phyloP scores from a whole-genome alignment of 1,284 basidiomycete genomes.

The Cutaneotrichosporon sp. region DNA sequence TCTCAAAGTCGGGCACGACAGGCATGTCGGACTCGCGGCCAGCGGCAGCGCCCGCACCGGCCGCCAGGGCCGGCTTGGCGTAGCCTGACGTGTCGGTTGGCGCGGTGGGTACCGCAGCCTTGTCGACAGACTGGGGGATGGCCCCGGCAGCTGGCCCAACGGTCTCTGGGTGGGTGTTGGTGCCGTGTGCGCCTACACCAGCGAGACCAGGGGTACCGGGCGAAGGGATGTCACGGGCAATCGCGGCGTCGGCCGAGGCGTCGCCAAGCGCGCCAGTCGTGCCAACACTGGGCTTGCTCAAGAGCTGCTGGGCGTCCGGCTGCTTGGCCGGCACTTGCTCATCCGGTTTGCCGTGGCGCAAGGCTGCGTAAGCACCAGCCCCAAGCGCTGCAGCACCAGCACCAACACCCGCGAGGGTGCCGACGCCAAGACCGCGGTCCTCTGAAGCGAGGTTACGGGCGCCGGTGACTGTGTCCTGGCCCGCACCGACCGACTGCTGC shows the following conservation, averaged over 20 bases:
- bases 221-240: not conserved
- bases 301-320: not conserved
- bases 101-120: not conserved
- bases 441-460: not conserved
- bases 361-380: not conserved
- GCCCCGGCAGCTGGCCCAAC: too few relatives aligned
- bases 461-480: not conserved
- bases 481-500: too few relatives aligned
- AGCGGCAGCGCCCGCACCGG: conserved; percentile 1
- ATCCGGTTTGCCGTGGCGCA: not conserved
- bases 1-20: not conserved
- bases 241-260: not conserved
- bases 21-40: not conserved
- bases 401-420: not conserved
- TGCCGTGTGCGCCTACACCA: not conserved
- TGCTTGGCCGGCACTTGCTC: not conserved
- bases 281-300: not conserved
- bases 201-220: not conserved
- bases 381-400: conserved; percentile 2
- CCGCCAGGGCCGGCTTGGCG: not conserved
- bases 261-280: not conserved
- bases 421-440: not conserved
- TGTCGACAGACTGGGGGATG: not conserved
- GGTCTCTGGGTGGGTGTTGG: not conserved
- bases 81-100: not conserved